Evolutionary conservation across 495 filamentous ascomycete species (phyloP), one percentile per base, ranked within the genome.

Genomic region (Penicillium canescens): DNA sequence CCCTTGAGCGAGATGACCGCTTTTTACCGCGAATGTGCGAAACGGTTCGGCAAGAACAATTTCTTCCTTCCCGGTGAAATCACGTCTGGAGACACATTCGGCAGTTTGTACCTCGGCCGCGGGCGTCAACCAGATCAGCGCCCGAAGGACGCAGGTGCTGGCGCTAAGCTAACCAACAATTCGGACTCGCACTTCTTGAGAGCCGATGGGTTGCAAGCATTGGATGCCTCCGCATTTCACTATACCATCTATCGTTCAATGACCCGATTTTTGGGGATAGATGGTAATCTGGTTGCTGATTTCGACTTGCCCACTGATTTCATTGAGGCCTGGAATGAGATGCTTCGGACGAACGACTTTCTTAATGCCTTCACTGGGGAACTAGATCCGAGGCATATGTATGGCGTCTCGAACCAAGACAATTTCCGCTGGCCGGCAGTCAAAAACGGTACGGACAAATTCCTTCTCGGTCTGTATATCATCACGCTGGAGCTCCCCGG

Each of bases 361-460:
- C 48, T 72, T 41, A 81, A 81, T 57, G 69, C 73, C 0, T 73
- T 76, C 55, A 81, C 75, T 12, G 78, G 78, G 24, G 58, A 75
- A 40, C 73, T 79, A 40, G 78, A 81, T 55, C 78, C 78, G 0
- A 63, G 77, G 14, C 77, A 82, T 54, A 72, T 81, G 65, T 81
- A 70, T 56, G 78, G 78, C 26, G 63, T 70, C 16, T 75, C 76
- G 3, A 80, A 80, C 52, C 78, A 82, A 52, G 78, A 82, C 57
- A 75, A 78, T 21, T 78, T 82, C 57, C 65, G 76, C 4, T 82
- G 78, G 78, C 78, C 78, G 3, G 72, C 75, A 5, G 63, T 82
- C 36, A 57, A 59, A 14, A 75, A 80, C 46, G 78, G 78, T 38
- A 78, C 76, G 3, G 59, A 74, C 36, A 73, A 73, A 21, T 71